Percentiles rank a stretch among this genome's conserved stretches.
Conservation (phyloP, 2,329 filamentous ascomycete genomes). For the Apiospora hydei region DNA sequence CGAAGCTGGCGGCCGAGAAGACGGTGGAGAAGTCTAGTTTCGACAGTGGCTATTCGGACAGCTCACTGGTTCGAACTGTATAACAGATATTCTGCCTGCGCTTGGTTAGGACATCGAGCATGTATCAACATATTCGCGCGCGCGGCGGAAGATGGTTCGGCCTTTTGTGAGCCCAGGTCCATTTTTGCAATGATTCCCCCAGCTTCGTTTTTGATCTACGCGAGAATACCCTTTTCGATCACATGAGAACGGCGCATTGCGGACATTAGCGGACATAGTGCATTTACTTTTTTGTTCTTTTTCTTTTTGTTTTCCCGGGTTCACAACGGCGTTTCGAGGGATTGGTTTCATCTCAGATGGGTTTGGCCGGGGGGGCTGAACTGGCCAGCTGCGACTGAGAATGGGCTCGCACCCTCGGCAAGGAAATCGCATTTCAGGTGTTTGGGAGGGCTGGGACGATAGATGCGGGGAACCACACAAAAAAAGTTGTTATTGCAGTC, state of each 20-base stretch:
- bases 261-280: slow-evolving; percentile 29
- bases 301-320: neutral
- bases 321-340: slow-evolving; percentile 1
- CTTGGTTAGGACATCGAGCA: slow-evolving; percentile 25
- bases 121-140: slow-evolving; percentile 34
- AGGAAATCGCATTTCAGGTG: slow-evolving; percentile 38
- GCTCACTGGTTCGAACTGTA: slow-evolving; percentile 27
- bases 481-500: slow-evolving; percentile 32
- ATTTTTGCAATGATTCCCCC: slow-evolving; percentile 32
- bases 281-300: slow-evolving; percentile 14
- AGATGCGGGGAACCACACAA: slow-evolving; percentile 39
- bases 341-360: neutral
- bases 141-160: slow-evolving; percentile 23
- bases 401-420: slow-evolving; percentile 7
- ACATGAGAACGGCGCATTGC: slow-evolving; percentile 36
- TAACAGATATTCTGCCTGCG: slow-evolving; percentile 21
- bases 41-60: slow-evolving; percentile 46
- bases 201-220: slow-evolving; percentile 34
- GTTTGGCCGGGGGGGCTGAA: slow-evolving; percentile 27
- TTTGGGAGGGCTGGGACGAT: slow-evolving; percentile 36
- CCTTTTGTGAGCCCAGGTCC: slow-evolving; percentile 27
- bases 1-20: slow-evolving; percentile 26
- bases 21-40: slow-evolving; percentile 52
- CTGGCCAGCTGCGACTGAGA: slow-evolving; percentile 30
- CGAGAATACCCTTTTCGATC: slow-evolving; percentile 39